Percentiles rank a stretch among this genome's conserved stretches.
These are phyloP conservation scores for Botrytis fragariae DNA, from an alignment of 2,329 filamentous ascomycete genomes.

Conservation along the genomic window DNA sequence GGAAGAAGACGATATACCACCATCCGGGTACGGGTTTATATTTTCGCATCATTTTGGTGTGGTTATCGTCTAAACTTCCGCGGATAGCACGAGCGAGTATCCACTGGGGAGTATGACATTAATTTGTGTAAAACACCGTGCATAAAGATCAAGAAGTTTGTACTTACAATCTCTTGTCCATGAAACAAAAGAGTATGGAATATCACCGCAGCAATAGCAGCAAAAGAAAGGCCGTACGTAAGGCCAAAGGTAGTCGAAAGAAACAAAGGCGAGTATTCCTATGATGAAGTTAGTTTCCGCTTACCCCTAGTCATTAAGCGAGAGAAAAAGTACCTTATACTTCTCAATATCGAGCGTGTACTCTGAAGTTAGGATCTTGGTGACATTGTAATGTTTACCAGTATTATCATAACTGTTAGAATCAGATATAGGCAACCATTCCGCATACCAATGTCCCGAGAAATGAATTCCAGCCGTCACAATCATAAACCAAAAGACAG, in stretches of 20 bases:
- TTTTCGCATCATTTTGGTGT: conserved; percentile 54
- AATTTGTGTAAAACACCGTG: neutral
- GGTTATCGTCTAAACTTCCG: conserved; percentile 32
- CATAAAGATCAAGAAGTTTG: neutral
- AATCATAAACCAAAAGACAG: conserved; percentile 63
- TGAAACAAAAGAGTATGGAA: conserved; percentile 68
- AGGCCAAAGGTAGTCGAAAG: conserved; percentile 71
- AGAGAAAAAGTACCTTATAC: conserved; percentile 66
- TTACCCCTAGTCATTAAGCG: conserved; percentile 50
- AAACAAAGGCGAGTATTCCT: conserved; percentile 69
- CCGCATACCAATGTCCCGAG: conserved; percentile 61
- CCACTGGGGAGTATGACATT: neutral
- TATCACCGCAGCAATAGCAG: conserved; percentile 65
- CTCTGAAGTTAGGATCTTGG: conserved; percentile 65
- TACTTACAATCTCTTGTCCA: conserved; percentile 56
- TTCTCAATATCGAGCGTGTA: conserved; percentile 59
- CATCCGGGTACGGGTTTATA: conserved; percentile 55
- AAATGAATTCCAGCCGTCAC: conserved; percentile 62
- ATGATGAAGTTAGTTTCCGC: conserved; percentile 48
- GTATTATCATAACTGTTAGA: conserved; percentile 64
- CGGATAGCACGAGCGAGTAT: conserved; percentile 69
- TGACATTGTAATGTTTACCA: conserved; percentile 58
- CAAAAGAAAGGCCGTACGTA: conserved; percentile 69
- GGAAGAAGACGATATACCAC: conserved; percentile 53
- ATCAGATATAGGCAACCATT: conserved; percentile 61